These are phyloP conservation scores for Ilex paraguariensis DNA, from an alignment of 305 asterid species.

Conservation along the genomic window DNA sequence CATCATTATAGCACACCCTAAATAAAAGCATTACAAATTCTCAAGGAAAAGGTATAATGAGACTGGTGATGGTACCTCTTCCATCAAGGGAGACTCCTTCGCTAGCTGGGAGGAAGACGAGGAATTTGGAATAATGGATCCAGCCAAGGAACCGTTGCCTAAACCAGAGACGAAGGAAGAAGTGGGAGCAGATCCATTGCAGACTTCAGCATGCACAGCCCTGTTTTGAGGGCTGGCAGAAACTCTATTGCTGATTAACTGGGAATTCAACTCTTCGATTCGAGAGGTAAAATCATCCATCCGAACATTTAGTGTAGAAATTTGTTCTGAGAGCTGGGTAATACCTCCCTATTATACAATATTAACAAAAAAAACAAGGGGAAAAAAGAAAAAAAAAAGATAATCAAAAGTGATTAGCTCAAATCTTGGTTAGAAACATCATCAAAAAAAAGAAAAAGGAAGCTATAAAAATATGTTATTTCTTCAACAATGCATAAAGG, in stretches of 20 bases:
- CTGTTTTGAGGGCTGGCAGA: slow-evolving; percentile 52
- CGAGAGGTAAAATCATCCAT: slow-evolving; percentile 86
- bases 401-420: background rate
- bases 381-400: background rate
- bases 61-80: slow-evolving; percentile 57
- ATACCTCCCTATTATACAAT: slow-evolving; percentile 45
- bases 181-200: slow-evolving; percentile 81
- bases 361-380: background rate
- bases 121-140: slow-evolving; percentile 60
- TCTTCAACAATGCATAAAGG: slow-evolving; percentile 1
- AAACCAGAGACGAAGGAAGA: slow-evolving; percentile 81
- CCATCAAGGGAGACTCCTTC: slow-evolving; percentile 62
- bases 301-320: slow-evolving; percentile 74
- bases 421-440: background rate
- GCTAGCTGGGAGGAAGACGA: slow-evolving; percentile 71
- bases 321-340: slow-evolving; percentile 81
- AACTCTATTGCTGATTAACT: slow-evolving; percentile 40
- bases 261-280: slow-evolving; percentile 70
- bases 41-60: background rate
- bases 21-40: background rate
- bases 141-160: slow-evolving; percentile 81
- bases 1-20: background rate
- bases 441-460: background rate
- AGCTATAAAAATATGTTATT: background rate
- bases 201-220: slow-evolving; percentile 48